These are phyloP conservation scores for Stentor coeruleus DNA, from an alignment of 73 alveolate genomes.

Conservation along the genomic window DNA sequence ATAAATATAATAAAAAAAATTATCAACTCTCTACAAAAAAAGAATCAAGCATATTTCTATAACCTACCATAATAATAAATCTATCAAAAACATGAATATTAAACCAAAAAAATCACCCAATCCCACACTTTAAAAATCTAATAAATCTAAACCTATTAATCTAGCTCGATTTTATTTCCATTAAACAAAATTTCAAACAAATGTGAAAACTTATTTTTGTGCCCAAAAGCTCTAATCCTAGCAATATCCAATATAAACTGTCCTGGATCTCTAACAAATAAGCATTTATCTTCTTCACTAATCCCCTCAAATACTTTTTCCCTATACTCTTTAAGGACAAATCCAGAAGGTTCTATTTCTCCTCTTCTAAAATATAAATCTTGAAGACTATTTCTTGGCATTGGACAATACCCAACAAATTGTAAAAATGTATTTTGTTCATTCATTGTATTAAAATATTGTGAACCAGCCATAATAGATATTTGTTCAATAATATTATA, in stretches of 20 bases:
- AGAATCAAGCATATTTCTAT: no score
- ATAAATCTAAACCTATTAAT: no score
- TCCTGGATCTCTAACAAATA: background rate
- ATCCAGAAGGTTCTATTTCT: background rate
- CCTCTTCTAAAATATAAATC: background rate
- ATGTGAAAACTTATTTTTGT: background rate
- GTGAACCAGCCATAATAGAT: background rate
- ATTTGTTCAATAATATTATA: no score
- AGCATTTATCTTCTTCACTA: background rate
- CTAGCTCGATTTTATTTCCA: background rate
- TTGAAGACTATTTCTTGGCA: background rate
- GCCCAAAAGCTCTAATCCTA: background rate
- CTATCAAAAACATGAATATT: no score
- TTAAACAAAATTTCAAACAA: background rate
- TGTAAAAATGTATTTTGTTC: background rate
- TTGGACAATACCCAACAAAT: conserved; percentile 1
- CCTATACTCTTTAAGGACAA: background rate
- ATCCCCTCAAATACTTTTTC: background rate
- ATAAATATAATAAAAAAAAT: no score
- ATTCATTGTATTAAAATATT: no score
- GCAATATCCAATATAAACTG: background rate
- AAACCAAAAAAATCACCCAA: no score
- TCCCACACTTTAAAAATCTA: no score
- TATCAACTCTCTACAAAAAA: no score
- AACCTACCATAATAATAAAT: no score